Conservation (phyloP, 768 basidiomycete genomes). For the Termitomyces sp. region DNA sequence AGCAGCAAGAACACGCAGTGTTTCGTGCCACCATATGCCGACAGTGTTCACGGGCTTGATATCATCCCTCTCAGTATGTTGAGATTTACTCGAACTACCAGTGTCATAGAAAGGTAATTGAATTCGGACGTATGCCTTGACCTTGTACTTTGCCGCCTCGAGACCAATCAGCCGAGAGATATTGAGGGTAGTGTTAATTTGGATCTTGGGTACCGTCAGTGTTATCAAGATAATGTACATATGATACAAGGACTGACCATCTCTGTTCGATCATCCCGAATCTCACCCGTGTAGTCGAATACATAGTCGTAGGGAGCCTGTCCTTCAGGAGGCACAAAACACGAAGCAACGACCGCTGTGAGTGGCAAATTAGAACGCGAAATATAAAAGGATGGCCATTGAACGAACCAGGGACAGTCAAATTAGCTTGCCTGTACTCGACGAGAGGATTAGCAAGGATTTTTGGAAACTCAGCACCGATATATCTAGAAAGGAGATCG, state of each 20-base stretch:
- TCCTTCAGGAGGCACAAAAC: conserved; percentile 71
- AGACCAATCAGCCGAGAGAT: conserved; percentile 64
- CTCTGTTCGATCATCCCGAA: conserved; percentile 71
- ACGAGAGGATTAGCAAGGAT: conserved; percentile 65
- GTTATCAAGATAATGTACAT: conserved; percentile 4
- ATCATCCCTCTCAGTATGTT: conserved; percentile 69
- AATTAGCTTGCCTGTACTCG: conserved; percentile 79
- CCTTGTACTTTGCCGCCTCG: conserved; percentile 77
- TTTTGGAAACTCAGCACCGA: conserved; percentile 71
- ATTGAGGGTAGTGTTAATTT: conserved; percentile 70
- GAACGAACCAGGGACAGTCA: conserved; percentile 65
- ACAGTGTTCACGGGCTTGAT: conserved; percentile 65
- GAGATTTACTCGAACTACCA: conserved; percentile 47
- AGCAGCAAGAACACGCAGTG: conserved; percentile 66
- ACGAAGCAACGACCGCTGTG: conserved; percentile 61
- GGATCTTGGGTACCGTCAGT: conserved; percentile 46
- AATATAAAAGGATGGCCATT: conserved; percentile 1
- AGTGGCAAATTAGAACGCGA: conserved; percentile 12
- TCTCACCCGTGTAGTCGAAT: conserved; percentile 83
- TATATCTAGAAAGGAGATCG: conserved; percentile 46
- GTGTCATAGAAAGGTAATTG: conserved; percentile 80
- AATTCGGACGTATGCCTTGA: conserved; percentile 75
- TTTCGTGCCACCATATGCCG: conserved; percentile 90
- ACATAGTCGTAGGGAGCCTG: conserved; percentile 71
- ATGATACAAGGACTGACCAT: conserved; percentile 42